Evolutionary conservation across 257 asterid genomes (phyloP), one percentile per base, ranked within the genome.

Genomic region (Buddleja alternifolia): DNA sequence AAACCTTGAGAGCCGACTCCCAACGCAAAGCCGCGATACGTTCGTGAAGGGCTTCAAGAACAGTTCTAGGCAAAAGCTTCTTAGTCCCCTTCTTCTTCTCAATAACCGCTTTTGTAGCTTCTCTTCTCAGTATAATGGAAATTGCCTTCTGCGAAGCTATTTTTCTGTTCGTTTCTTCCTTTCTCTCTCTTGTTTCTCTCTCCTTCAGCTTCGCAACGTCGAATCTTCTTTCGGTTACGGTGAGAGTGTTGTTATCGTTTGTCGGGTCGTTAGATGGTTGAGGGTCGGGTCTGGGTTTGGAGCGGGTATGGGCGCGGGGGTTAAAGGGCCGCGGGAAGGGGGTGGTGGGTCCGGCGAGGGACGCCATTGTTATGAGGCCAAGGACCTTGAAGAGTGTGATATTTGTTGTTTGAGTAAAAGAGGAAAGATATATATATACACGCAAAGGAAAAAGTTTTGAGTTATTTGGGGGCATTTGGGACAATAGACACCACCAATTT

Each of bases 1-100:
- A 37, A 51, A 87, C 97, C 95, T 86, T 90, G 51, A 93, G 90
- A 69, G 98, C 98, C 20, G 98, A 93, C 52, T 90, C 97, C 98
- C 98, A 93, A 44, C 96, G 97, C 69, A 90, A 70, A 70, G 96
- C 94, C 40, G 97, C 84, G 66, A 90, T 85, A 71, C 98, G 96
- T 52, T 93, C 98, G 63, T 93, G 96, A 54, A 93, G 95, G 66
- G 97, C 92, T 73, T 93, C 95, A 21, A 93, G 98, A 62, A 93
- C 80, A 53, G 92, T 80, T 72, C 84, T 76, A 0, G 98, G 97
- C 78, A 88, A 59, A 10, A 93, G 76, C 70, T 79, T 86, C 83
- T 84, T 90, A 53, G 70, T 81, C 14, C 93, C 93, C 59, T 82
- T 84, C 82, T 92, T 92, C 78, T 83, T 93, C 42, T 93, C 95